Evolutionary conservation across 176 grass and related monocot species (phyloP), one percentile per base, ranked within the genome.

Genomic region (Aegilops umbellulata): DNA sequence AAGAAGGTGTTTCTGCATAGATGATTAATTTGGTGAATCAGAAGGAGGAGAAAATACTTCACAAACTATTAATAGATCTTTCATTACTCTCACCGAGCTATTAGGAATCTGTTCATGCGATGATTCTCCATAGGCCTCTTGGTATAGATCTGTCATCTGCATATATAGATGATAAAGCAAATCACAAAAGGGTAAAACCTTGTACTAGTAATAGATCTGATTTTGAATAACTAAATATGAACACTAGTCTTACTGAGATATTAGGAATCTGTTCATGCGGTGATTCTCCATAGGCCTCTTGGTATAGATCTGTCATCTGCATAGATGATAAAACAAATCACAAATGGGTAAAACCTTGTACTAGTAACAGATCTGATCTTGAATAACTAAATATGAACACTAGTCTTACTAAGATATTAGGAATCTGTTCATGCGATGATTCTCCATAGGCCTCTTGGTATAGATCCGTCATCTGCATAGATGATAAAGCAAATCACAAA

Each of bases 41-140:
- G 17, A 34, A 49, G 6, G 68, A 49, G 3, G 44, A 1, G 53
- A 58, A 58, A 57, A 41, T 31, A 30, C 7, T 9, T 47, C 9
- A 20, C 19, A 66, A 23, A 26, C 5, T 26, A 29, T 20, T 64
- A 80, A 10, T 23, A 79, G 25, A 57, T 57, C 24, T 70, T n/a
- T 41, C 34, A 71, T 36, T 39, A 27, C 20, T 79, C 55, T 89
- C 84, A 89, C 81, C 53, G 81, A 80, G 24, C 41, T 84, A 23
- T 41, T 30, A 27, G 39, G 11, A 74, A 46, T 58, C 55, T 36
- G 61, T 13, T 27, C 81, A 34, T 11, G 53, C 8, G 36, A 16
- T 39, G 23, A 55, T 5, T 39, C 81, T 5, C 36, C 39, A 14
- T 79, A 34, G 34, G 5, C 23, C 46, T 70, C 36, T 58, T 57